phyloP scores from a whole-genome alignment of 257 asterid species.

The Salvia miltiorrhiza region DNA sequence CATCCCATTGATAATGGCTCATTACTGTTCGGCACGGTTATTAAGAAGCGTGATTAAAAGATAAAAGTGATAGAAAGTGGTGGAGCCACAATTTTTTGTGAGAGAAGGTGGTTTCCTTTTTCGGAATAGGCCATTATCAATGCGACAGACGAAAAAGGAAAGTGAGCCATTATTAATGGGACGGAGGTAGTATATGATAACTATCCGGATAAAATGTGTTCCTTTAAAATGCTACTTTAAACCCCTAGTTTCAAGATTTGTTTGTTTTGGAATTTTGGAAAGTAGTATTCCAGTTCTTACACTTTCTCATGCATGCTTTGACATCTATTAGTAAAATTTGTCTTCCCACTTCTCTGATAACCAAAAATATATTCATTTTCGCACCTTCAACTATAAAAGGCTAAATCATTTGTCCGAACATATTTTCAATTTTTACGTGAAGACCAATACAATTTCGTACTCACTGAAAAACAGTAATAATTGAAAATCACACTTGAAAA shows the following conservation, averaged over 20 bases:
- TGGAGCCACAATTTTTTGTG: no score
- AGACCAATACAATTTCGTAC: background rate
- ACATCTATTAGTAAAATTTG: background rate
- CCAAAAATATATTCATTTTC: background rate
- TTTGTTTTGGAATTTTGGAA: background rate
- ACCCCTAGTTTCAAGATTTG: background rate
- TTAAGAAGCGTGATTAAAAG: no score
- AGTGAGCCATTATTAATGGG: no score
- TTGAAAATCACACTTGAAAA: background rate
- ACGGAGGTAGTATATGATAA: no score
- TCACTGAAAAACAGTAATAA: background rate
- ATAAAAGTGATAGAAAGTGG: no score
- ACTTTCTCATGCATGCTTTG: background rate
- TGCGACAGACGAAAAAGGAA: no score
- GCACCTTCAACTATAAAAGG: background rate
- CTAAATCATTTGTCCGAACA: background rate
- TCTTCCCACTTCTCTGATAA: background rate
- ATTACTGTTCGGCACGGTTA: no score
- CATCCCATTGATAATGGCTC: no score
- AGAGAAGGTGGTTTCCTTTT: no score
- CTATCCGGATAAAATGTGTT: background rate
- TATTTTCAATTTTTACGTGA: background rate
- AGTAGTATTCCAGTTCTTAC: background rate
- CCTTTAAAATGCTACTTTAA: background rate
- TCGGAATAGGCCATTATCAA: no score